Evolutionary conservation across 75 land plant species (phyloP).

Genomic region (Sequoia sempervirens): DNA sequence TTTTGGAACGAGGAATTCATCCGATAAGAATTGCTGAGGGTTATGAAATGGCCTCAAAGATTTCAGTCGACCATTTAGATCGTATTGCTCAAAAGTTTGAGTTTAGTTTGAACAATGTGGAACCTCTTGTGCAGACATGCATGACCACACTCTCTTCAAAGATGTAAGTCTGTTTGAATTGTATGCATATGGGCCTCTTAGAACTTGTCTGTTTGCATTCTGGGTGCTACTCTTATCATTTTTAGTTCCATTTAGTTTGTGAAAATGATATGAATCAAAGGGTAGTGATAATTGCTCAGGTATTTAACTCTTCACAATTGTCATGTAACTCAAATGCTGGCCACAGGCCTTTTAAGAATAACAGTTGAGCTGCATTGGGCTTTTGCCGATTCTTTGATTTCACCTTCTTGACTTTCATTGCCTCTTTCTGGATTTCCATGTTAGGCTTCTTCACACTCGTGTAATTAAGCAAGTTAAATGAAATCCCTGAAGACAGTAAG

Average conservation of each 20-base stretch:
- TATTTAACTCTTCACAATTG: background rate
- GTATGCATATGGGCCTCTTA: background rate
- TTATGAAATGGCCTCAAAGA: constrained; percentile 92
- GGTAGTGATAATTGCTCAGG: background rate
- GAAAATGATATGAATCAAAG: background rate
- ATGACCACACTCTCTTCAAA: constrained; percentile 98
- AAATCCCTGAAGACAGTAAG: background rate
- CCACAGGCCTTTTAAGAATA: background rate
- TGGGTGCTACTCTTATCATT: background rate
- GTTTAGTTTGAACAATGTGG: constrained; percentile 47
- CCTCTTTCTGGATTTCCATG: background rate
- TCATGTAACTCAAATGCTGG: background rate
- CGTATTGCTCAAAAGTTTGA: constrained; percentile 75
- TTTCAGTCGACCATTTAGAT: constrained; percentile 84
- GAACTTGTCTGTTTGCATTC: background rate
- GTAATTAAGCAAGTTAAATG: too few species aligned
- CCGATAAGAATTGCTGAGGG: constrained; percentile 98
- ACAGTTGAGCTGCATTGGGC: background rate
- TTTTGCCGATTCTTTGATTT: background rate
- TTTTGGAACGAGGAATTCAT: constrained; percentile 93
- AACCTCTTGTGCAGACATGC: constrained; percentile 91
- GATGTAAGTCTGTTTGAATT: constrained; percentile 50
- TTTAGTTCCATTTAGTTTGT: background rate
- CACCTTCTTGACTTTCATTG: background rate
- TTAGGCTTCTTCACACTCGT: background rate